Percentiles rank a stretch among this genome's conserved stretches.
These are phyloP conservation scores for Chloris gayana DNA, from an alignment of 176 grass and related monocot species.

Conservation along the genomic window DNA sequence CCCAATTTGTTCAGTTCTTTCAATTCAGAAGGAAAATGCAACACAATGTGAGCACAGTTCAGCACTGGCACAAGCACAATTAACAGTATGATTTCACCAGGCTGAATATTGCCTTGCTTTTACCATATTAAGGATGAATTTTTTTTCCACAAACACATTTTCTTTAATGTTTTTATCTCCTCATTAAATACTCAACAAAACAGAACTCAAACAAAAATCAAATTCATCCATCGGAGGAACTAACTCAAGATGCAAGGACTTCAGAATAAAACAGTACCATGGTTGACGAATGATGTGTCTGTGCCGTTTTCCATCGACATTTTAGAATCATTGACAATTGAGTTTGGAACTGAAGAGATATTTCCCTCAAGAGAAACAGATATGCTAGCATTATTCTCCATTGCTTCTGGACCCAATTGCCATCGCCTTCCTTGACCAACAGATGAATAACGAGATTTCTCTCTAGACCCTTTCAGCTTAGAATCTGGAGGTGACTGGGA, in stretches of 20 bases:
- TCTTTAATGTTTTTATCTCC: not conserved
- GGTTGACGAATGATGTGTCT: conserved; percentile 64
- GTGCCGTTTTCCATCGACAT: conserved; percentile 40
- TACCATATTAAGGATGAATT: not conserved
- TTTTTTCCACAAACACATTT: not conserved
- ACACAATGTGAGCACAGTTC: not conserved
- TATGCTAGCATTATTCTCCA: conserved; percentile 69
- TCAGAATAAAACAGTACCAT: conserved; percentile 58
- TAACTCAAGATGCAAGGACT: not conserved
- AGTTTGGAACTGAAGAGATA: conserved; percentile 49
- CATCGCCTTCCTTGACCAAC: conserved; percentile 47
- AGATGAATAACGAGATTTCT: conserved; percentile 30
- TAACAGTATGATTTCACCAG: conserved; percentile 8
- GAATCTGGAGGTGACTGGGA: conserved; percentile 39
- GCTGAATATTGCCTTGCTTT: not conserved
- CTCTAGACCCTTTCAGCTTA: conserved; percentile 42
- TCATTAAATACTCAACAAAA: not conserved
- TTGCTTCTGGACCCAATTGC: conserved; percentile 43
- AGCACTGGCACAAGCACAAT: not conserved
- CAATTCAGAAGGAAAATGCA: not conserved
- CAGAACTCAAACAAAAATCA: not conserved
- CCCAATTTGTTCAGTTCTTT: conserved; percentile 2
- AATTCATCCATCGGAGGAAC: conserved; percentile 16
- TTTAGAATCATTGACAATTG: conserved; percentile 49
- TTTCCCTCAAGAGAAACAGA: conserved; percentile 67